Evolutionary conservation across 306 rosid species (phyloP).

Genomic region (Luffa acutangula): DNA sequence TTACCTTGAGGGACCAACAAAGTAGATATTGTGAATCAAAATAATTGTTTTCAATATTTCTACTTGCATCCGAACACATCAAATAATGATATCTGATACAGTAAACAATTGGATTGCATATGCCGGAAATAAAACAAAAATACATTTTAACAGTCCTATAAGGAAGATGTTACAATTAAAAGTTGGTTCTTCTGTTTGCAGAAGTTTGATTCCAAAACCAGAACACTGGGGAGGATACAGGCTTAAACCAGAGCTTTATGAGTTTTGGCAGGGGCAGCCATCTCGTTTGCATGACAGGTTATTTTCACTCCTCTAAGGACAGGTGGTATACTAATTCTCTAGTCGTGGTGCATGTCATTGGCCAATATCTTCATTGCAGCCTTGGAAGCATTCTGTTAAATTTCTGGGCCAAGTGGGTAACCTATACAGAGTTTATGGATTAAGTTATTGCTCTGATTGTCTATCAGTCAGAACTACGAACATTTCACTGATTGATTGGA

Average conservation of each 20-base stretch:
- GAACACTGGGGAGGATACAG: constrained; percentile 94
- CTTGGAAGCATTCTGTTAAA: not conserved
- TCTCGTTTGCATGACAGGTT: constrained; percentile 99
- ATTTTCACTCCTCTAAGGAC: constrained; percentile 48
- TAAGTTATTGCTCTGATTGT: not conserved
- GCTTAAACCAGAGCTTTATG: constrained; percentile 69
- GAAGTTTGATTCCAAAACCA: constrained; percentile 82
- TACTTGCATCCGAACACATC: not conserved
- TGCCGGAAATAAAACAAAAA: not conserved
- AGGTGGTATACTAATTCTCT: constrained; percentile 23
- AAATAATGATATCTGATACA: not conserved
- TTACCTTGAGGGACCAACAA: not conserved
- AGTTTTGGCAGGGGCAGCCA: constrained; percentile 95
- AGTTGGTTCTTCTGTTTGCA: constrained; percentile 28
- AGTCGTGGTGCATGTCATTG: constrained; percentile 7
- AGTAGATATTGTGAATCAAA: not conserved
- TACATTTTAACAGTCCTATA: not conserved
- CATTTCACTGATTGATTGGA: not conserved
- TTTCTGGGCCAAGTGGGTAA: not conserved
- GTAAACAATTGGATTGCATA: not conserved
- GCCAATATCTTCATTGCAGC: not conserved
- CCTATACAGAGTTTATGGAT: not conserved
- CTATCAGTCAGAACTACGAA: not conserved
- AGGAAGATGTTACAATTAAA: constrained; percentile 14
- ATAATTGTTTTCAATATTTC: not conserved